Conservation (phyloP, 768 basidiomycete genomes). For the Mycena albidolilacea region DNA sequence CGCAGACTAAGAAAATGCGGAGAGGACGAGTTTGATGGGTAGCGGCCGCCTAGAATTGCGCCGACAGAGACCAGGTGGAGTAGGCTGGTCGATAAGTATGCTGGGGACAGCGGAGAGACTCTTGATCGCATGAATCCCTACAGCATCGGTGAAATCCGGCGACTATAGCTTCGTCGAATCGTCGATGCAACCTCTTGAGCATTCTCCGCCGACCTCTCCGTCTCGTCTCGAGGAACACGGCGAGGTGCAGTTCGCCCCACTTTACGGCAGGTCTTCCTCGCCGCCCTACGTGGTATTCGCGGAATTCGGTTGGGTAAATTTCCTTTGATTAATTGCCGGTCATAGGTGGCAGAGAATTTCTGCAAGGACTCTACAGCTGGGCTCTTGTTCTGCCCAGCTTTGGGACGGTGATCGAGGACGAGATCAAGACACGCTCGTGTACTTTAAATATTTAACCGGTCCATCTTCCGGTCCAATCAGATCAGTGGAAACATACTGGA, state of each 20-base stretch:
- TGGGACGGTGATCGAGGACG: background rate
- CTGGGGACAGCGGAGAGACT: background rate
- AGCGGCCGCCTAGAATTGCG: background rate
- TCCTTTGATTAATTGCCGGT: background rate
- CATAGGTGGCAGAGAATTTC: background rate
- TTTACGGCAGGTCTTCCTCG: conserved; percentile 1
- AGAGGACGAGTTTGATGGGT: too few species aligned
- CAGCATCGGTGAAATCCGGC: background rate
- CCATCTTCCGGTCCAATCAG: background rate
- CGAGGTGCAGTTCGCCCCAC: background rate
- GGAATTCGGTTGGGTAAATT: background rate
- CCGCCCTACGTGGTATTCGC: background rate
- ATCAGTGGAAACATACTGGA: background rate
- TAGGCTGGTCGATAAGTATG: background rate
- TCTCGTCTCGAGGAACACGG: background rate
- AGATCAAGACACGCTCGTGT: background rate
- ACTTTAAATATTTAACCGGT: background rate
- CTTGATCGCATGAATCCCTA: background rate
- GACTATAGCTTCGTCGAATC: background rate
- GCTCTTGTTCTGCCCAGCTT: background rate
- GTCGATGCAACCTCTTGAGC: background rate
- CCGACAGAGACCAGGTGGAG: background rate
- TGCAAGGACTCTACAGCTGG: background rate
- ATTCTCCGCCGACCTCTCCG: background rate
- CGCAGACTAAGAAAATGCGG: too few species aligned